Evolutionary conservation across 371 early-diverging fungal genomes (phyloP).

Genomic region (Circinella umbellata): DNA sequence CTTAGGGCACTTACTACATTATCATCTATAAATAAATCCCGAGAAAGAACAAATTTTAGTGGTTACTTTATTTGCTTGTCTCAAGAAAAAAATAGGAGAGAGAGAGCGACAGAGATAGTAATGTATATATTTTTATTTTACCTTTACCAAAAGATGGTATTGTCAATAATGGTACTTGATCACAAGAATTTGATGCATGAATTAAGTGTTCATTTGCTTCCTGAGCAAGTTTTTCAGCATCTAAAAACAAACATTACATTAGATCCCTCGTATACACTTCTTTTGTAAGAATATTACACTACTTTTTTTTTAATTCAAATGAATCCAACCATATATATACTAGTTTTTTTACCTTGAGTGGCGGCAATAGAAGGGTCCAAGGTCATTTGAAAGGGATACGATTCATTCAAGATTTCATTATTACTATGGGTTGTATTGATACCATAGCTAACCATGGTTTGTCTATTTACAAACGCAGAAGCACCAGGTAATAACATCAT

Average conservation of each 20-base stretch:
- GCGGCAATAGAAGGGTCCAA: constrained; percentile 10
- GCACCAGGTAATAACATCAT: constrained; percentile 53
- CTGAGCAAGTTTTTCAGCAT: constrained; percentile 33
- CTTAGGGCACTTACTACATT: constrained; percentile 30
- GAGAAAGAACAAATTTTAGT: too few species aligned
- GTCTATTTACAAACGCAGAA: constrained; percentile 40
- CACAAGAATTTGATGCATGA: constrained; percentile 32
- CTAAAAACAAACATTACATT: background rate
- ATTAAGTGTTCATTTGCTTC: constrained; percentile 27
- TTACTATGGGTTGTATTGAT: constrained; percentile 19
- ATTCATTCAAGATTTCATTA: constrained; percentile 10
- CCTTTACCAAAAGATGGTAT: constrained; percentile 28
- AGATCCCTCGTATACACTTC: too few species aligned
- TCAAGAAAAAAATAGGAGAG: background rate
- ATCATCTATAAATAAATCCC: constrained; percentile 12
- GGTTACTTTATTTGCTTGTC: too few species aligned
- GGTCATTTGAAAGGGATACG: constrained; percentile 10
- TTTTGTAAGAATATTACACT: too few species aligned
- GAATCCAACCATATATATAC: background rate
- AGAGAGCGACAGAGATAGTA: background rate
- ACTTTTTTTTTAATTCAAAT: background rate
- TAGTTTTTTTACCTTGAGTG: constrained; percentile 7
- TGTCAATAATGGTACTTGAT: constrained; percentile 28
- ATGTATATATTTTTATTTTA: background rate
- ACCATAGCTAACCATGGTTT: constrained; percentile 35